Evolutionary conservation across 2,329 filamentous ascomycete genomes (phyloP).

Genomic region (Lecanicillium sp.): DNA sequence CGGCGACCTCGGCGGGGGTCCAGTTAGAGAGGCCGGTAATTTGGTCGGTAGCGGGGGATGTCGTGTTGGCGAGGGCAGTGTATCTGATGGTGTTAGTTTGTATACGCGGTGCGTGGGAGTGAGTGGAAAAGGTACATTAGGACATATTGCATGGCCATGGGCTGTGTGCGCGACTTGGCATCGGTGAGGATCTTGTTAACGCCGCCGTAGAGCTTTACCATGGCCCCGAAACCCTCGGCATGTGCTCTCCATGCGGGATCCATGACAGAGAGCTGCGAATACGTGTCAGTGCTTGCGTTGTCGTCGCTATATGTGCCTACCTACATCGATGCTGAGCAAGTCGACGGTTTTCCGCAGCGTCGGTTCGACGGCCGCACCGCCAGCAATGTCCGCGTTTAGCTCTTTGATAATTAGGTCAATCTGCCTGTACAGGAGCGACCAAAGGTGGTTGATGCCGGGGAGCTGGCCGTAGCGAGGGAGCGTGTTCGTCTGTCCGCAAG

Average conservation of each 20-base stretch:
- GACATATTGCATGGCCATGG: slow-evolving; percentile 8
- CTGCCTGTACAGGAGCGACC: slow-evolving; percentile 7
- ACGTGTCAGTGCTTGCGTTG: background rate
- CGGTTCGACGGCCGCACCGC: background rate
- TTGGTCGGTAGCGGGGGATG: slow-evolving; percentile 7
- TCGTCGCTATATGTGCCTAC: background rate
- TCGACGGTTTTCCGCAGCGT: slow-evolving; percentile 1
- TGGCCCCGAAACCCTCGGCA: slow-evolving; percentile 5
- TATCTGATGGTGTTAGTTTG: background rate
- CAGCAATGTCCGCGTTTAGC: slow-evolving; percentile 8
- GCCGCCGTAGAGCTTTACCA: slow-evolving; percentile 11
- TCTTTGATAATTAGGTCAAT: slow-evolving; percentile 7
- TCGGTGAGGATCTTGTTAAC: slow-evolving; percentile 1
- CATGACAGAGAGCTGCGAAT: slow-evolving; percentile 2
- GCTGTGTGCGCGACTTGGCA: slow-evolving; percentile 1
- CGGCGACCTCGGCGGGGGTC: slow-evolving; percentile 5
- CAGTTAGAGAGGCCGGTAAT: slow-evolving; percentile 6
- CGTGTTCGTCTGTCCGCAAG: background rate
- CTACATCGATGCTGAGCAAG: slow-evolving; percentile 8
- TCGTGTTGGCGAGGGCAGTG: slow-evolving; percentile 7
- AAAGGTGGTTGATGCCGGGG: slow-evolving; percentile 7
- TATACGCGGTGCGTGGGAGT: background rate
- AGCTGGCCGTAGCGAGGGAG: slow-evolving; percentile 7
- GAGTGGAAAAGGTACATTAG: background rate
- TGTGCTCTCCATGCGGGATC: slow-evolving; percentile 10